phyloP scores from a whole-genome alignment of 2,329 filamentous ascomycete genomes.

The Cadophora sp. region DNA sequence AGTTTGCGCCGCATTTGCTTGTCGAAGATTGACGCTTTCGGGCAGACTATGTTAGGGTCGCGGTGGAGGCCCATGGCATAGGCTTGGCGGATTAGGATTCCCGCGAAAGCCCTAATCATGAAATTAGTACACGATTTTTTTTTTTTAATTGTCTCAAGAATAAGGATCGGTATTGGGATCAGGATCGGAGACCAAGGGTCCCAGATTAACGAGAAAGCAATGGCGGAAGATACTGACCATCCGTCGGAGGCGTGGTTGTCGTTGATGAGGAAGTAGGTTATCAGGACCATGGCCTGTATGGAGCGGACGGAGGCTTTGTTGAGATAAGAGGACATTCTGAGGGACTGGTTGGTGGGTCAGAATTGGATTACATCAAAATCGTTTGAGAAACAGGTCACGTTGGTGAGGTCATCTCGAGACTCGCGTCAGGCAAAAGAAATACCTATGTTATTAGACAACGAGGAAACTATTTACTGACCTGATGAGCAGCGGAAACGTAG shows the following conservation, averaged over 20 bases:
- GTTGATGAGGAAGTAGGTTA: slow-evolving; percentile 84
- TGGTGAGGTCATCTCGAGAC: too few relatives aligned
- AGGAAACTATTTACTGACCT: neutral
- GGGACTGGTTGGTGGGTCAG: slow-evolving; percentile 58
- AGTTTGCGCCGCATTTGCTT: slow-evolving; percentile 81
- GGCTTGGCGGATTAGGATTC: slow-evolving; percentile 77
- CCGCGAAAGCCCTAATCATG: slow-evolving; percentile 82
- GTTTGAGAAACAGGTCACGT: too few relatives aligned
- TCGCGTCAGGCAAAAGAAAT: too few relatives aligned
- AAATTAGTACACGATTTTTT: too few relatives aligned
- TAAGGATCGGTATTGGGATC: too few relatives aligned
- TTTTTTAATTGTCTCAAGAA: too few relatives aligned
- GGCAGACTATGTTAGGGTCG: slow-evolving; percentile 76
- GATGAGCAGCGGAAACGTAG: slow-evolving; percentile 78
- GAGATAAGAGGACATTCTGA: slow-evolving; percentile 78
- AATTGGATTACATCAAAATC: neutral
- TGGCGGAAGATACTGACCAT: too few relatives aligned
- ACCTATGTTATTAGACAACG: too few relatives aligned
- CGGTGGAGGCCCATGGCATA: slow-evolving; percentile 84
- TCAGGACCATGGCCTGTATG: slow-evolving; percentile 82
- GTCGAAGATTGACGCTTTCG: slow-evolving; percentile 70
- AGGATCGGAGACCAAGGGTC: too few relatives aligned
- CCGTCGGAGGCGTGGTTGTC: slow-evolving; percentile 85
- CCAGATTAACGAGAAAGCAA: too few relatives aligned
- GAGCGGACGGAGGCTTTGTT: slow-evolving; percentile 76